Conservation (phyloP, 75 land plant genomes). For the Pinus albicaulis region DNA sequence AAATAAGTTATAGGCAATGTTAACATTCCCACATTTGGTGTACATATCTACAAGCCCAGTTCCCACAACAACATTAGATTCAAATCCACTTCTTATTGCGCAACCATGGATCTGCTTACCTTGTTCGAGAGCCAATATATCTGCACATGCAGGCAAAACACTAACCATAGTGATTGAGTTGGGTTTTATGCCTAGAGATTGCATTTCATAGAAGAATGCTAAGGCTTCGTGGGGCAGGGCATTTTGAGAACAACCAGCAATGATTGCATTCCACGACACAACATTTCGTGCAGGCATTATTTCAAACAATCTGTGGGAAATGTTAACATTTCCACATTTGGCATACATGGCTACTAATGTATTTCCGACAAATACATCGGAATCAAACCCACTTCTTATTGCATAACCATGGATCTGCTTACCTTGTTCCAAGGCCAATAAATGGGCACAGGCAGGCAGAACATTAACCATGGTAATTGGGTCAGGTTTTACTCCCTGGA, state of each 20-base stretch:
- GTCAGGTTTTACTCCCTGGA: background rate
- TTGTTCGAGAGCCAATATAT: background rate
- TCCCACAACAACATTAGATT: constrained; percentile 7
- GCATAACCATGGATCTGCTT: constrained; percentile 8
- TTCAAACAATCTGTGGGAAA: constrained; percentile 1
- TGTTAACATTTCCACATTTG: constrained; percentile 7
- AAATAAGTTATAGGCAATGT: constrained; percentile 16
- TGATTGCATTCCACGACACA: constrained; percentile 15
- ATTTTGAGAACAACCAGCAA: constrained; percentile 9
- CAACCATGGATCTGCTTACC: background rate
- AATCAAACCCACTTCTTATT: constrained; percentile 2
- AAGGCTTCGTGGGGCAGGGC: constrained; percentile 5
- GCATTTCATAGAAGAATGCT: constrained; percentile 7
- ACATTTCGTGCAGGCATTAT: constrained; percentile 6
- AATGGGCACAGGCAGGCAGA: constrained; percentile 3
- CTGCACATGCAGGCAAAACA: background rate
- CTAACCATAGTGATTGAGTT: constrained; percentile 2
- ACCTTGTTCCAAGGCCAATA: background rate
- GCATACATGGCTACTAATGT: constrained; percentile 22
- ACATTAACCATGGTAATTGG: background rate
- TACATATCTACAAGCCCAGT: constrained; percentile 28
- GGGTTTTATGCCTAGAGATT: constrained; percentile 1
- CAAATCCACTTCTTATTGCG: no score
- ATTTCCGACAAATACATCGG: constrained; percentile 13
- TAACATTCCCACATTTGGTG: constrained; percentile 17